These are phyloP conservation scores for Biscogniauxia sp. DNA, from an alignment of 2,329 filamentous ascomycete species.

Conservation along the genomic window DNA sequence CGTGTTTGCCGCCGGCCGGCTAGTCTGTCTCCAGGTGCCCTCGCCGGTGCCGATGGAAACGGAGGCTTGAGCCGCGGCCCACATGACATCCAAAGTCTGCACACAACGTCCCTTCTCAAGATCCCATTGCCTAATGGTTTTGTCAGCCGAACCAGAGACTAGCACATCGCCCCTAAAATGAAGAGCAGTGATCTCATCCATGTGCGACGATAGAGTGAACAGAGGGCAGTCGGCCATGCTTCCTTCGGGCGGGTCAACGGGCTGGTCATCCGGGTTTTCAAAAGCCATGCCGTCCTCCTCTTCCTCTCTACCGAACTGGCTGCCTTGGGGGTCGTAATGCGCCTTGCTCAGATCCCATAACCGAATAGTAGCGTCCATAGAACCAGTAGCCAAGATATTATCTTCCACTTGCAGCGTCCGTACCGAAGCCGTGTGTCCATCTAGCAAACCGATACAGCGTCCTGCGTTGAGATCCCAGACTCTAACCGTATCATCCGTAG, in stretches of 20 bases:
- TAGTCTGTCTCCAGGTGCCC: constrained; percentile 69
- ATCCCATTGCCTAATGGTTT: constrained; percentile 97
- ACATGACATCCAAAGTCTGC: constrained; percentile 95
- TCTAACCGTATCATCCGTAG: constrained; percentile 87
- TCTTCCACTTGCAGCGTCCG: constrained; percentile 91
- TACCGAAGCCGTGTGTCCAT: constrained; percentile 93
- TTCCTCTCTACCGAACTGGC: constrained; percentile 57
- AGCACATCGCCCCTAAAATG: constrained; percentile 87
- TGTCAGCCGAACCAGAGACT: constrained; percentile 94
- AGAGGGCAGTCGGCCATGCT: constrained; percentile 87
- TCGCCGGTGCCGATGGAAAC: constrained; percentile 63
- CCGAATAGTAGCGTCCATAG: constrained; percentile 89
- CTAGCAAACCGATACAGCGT: constrained; percentile 84
- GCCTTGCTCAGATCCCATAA: constrained; percentile 93
- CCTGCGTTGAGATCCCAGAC: constrained; percentile 97
- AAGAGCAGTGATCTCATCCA: constrained; percentile 91
- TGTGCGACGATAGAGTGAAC: constrained; percentile 85
- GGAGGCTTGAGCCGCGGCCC: constrained; percentile 90
- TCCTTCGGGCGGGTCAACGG: constrained; percentile 68
- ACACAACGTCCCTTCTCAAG: constrained; percentile 95
- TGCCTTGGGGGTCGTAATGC: constrained; percentile 72
- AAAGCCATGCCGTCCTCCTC: constrained; percentile 70
- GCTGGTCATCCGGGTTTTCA: constrained; percentile 65
- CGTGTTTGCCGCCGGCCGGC: constrained; percentile 60
- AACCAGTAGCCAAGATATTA: constrained; percentile 91